Evolutionary conservation across 306 rosid species (phyloP), one percentile per base, ranked within the genome.

Genomic region (Quillaja saponaria): DNA sequence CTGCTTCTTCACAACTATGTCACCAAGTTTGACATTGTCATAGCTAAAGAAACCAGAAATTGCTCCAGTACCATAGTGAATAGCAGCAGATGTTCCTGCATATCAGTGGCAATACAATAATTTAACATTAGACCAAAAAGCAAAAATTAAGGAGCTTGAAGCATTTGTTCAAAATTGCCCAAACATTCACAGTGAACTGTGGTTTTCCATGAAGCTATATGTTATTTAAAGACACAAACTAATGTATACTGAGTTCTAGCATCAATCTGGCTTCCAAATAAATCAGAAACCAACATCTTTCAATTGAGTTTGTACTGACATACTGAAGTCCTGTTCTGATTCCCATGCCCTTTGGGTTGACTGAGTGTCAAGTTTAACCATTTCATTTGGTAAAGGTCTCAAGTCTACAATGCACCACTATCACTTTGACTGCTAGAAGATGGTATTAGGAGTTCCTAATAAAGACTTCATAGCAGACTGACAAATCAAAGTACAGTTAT

Each of bases 11-110:
- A 92, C 80, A 48, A 76, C 67, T 21, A 81, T n/a, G 74, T 81
- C 84, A 55, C 99, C 99, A 47, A 92, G 89, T 79, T 5, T 61
- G 39, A 92, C 82, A 66, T 80, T 5, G 34, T 92, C 99, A 21
- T 72, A 55, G 72, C 99, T 92, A 74, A 83, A 89, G 84, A 86
- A 92, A 53, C 99, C 99, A 50, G 95, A 76, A 74, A 92, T 78
- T 39, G 95, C 70, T 46, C 99, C 99, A 49, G 73, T 68, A 34
- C 99, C 99, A 78, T 92, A 92, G 44, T 75, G 85, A 71, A 92
- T 92, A 7, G 95, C 69, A 78, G 99, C 99, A 66, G 79, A 37
- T 38, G 87, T 89, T 41, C 99, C 99, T 92, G 70, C 42, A 79
- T 14, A 38, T 52, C 49, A 63, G 34, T 13, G 34, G 39, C 20